Conservation (phyloP, 768 basidiomycete genomes). For the Lentinula edodes region DNA sequence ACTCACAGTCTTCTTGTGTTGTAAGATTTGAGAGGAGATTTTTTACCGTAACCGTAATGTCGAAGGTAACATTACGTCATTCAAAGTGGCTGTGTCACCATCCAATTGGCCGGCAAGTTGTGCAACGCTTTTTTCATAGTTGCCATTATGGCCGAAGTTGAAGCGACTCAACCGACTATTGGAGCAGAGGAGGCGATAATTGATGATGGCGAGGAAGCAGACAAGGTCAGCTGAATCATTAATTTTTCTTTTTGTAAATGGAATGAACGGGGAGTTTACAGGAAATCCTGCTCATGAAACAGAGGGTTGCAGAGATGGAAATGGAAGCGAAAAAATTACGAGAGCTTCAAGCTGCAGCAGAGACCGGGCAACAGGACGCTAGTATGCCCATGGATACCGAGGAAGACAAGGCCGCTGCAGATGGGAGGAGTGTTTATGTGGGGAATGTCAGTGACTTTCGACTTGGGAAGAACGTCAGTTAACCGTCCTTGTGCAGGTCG, state of each 20-base stretch:
- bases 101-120: not conserved
- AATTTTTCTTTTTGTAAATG: not conserved
- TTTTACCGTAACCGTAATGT: too few species aligned
- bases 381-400: conserved; percentile 65
- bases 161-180: conserved; percentile 36
- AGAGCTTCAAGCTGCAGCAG: conserved; percentile 78
- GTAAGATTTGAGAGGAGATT: too few species aligned
- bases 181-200: conserved; percentile 30
- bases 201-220: conserved; percentile 60
- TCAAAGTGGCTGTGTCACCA: not conserved
- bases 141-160: conserved; percentile 45
- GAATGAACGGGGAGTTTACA: conserved; percentile 22
- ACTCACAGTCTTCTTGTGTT: too few species aligned
- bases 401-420: conserved; percentile 78
- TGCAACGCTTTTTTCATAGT: not conserved
- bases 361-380: conserved; percentile 43
- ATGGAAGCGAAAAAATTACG: conserved; percentile 82
- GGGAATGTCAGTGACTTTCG: conserved; percentile 71
- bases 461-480: conserved; percentile 8
- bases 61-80: not conserved
- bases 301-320: conserved; percentile 91
- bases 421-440: conserved; percentile 86
- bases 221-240: conserved; percentile 38
- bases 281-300: conserved; percentile 90
- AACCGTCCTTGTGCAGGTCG: conserved; percentile 56